phyloP scores from a whole-genome alignment of 176 grass and related monocot genomes.

The Cocos nucifera region DNA sequence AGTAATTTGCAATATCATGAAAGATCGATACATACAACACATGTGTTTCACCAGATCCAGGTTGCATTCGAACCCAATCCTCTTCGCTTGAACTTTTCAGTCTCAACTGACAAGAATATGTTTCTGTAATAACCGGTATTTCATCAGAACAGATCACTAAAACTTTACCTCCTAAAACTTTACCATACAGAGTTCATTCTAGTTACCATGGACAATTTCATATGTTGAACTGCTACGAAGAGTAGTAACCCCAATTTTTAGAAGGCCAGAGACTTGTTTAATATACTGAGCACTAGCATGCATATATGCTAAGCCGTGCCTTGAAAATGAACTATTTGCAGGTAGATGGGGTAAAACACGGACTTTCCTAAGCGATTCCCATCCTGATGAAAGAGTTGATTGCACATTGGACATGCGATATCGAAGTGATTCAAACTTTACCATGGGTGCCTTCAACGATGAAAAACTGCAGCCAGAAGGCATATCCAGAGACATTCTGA shows the following conservation, averaged over 20 bases:
- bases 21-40: constrained; percentile 69
- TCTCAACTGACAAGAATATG: constrained; percentile 73
- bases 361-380: constrained; percentile 79
- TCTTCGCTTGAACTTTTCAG: constrained; percentile 86
- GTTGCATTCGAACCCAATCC: constrained; percentile 67
- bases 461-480: constrained; percentile 85
- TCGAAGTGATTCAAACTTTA: constrained; percentile 66
- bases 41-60: constrained; percentile 96
- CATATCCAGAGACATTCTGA: constrained; percentile 94
- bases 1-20: too few species aligned
- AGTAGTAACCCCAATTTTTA: constrained; percentile 84
- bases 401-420: constrained; percentile 73
- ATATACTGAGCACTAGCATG: constrained; percentile 94
- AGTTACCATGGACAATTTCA: constrained; percentile 74
- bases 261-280: constrained; percentile 80
- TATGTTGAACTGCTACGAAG: constrained; percentile 64
- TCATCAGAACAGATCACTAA: constrained; percentile 21
- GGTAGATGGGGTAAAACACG: constrained; percentile 62
- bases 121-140: constrained; percentile 49
- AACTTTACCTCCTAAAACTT: background rate
- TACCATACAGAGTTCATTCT: constrained; percentile 15
- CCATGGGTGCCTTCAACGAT: constrained; percentile 38
- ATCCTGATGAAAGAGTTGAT: constrained; percentile 64
- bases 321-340: constrained; percentile 72
- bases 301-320: constrained; percentile 94